Conservation (phyloP, 352 stramenopile genomes). For the Phytophthora palmivora region DNA sequence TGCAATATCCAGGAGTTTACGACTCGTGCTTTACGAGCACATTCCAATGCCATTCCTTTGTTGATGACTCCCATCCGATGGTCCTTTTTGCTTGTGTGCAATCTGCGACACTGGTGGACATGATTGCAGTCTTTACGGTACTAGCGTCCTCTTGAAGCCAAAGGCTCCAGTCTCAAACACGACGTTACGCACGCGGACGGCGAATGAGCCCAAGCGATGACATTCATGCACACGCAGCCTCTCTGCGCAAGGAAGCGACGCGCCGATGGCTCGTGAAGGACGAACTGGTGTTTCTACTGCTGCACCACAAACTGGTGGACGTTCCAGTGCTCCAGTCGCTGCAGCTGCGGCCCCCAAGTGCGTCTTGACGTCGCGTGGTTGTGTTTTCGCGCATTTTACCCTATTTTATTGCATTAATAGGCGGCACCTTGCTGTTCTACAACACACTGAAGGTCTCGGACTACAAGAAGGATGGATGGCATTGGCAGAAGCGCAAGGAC, state of each 20-base stretch:
- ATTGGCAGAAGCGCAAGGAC: constrained; percentile 89
- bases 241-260: constrained; percentile 52
- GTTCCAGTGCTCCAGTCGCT: constrained; percentile 53
- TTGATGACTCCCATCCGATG: constrained; percentile 5
- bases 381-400: constrained; percentile 1
- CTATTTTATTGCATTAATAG: constrained; percentile 33
- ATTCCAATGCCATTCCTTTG: background rate
- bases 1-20: background rate
- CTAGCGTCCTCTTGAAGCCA: constrained; percentile 29
- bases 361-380: constrained; percentile 23
- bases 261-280: constrained; percentile 87
- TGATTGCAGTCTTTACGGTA: constrained; percentile 26
- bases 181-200: constrained; percentile 25
- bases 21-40: background rate
- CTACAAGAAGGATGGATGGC: constrained; percentile 90
- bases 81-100: background rate
- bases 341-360: constrained; percentile 67
- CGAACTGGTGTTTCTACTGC: constrained; percentile 78
- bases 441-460: constrained; percentile 64
- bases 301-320: constrained; percentile 51
- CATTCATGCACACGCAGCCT: constrained; percentile 42
- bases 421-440: constrained; percentile 77
- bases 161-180: constrained; percentile 20
- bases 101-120: constrained; percentile 19
- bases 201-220: constrained; percentile 36